Conservation (phyloP, 1,139 yeast species). For the Yamadazyma taylorii region DNA sequence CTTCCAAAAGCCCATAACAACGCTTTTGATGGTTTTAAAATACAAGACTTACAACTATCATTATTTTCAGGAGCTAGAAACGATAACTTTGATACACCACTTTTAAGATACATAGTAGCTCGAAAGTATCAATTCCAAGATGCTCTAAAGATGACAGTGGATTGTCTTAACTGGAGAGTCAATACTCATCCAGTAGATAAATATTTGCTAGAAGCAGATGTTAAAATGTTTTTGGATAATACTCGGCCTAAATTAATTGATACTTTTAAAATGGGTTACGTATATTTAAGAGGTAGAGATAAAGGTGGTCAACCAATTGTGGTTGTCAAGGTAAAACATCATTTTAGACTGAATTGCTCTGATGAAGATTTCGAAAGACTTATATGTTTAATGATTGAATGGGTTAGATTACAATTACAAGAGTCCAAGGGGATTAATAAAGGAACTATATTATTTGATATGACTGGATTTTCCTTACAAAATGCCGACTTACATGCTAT, state of each 20-base stretch:
- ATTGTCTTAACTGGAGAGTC: slow-evolving; percentile 69
- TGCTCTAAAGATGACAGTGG: slow-evolving; percentile 63
- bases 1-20: slow-evolving; percentile 6
- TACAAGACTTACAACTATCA: slow-evolving; percentile 14
- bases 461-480: slow-evolving; percentile 69
- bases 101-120: slow-evolving; percentile 69
- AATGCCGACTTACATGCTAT: slow-evolving; percentile 86
- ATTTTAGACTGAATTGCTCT: slow-evolving; percentile 68
- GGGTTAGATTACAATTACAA: slow-evolving; percentile 56
- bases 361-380: slow-evolving; percentile 65
- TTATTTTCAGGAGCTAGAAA: slow-evolving; percentile 60
- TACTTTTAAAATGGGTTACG: slow-evolving; percentile 58
- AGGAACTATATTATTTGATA: slow-evolving; percentile 73
- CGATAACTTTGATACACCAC: slow-evolving; percentile 69
- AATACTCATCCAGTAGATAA: slow-evolving; percentile 57
- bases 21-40: slow-evolving; percentile 4
- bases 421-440: slow-evolving; percentile 63
- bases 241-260: slow-evolving; percentile 44
- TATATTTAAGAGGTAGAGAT: slow-evolving; percentile 66
- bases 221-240: slow-evolving; percentile 21
- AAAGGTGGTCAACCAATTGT: slow-evolving; percentile 66
- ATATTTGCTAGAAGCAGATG: slow-evolving; percentile 63
- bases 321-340: slow-evolving; percentile 69
- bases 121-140: slow-evolving; percentile 70
- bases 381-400: slow-evolving; percentile 69